These are phyloP conservation scores for Suillus subluteus DNA, from an alignment of 768 basidiomycete genomes.

Conservation along the genomic window DNA sequence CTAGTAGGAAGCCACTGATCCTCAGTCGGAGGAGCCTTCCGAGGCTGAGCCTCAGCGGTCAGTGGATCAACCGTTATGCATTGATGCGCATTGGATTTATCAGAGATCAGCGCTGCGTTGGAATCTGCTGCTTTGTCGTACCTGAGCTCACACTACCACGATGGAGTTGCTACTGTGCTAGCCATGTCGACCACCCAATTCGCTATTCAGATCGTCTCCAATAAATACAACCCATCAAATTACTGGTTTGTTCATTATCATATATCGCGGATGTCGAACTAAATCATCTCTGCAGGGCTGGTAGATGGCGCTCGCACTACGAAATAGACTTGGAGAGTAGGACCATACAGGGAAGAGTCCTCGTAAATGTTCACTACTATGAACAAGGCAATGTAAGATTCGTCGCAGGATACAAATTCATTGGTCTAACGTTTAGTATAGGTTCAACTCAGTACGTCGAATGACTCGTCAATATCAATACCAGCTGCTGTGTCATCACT, in stretches of 20 bases:
- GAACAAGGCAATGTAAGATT: constrained; percentile 89
- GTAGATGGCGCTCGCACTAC: constrained; percentile 93
- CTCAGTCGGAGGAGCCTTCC: constrained; percentile 60
- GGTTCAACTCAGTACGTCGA: constrained; percentile 89
- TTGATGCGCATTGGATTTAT: background rate
- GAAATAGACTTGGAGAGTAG: constrained; percentile 66
- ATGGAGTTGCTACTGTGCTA: constrained; percentile 79
- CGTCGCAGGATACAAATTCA: background rate
- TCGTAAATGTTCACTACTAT: constrained; percentile 93
- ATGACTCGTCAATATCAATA: constrained; percentile 65
- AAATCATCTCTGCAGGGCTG: constrained; percentile 65
- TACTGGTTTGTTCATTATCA: constrained; percentile 68
- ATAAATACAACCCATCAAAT: constrained; percentile 93
- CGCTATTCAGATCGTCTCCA: constrained; percentile 85
- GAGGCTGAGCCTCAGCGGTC: constrained; percentile 82
- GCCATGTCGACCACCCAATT: constrained; percentile 55
- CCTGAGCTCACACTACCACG: constrained; percentile 78
- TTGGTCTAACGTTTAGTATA: constrained; percentile 32
- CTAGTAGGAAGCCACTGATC: constrained; percentile 75
- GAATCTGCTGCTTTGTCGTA: constrained; percentile 71
- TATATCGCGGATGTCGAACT: background rate
- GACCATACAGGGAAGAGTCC: constrained; percentile 69
- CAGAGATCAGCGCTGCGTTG: constrained; percentile 59
- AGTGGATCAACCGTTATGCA: constrained; percentile 17
- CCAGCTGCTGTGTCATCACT: constrained; percentile 60